Evolutionary conservation across 2,329 filamentous ascomycete species (phyloP), one percentile per base, ranked within the genome.

Genomic region (Neofusicoccum umdonicola): DNA sequence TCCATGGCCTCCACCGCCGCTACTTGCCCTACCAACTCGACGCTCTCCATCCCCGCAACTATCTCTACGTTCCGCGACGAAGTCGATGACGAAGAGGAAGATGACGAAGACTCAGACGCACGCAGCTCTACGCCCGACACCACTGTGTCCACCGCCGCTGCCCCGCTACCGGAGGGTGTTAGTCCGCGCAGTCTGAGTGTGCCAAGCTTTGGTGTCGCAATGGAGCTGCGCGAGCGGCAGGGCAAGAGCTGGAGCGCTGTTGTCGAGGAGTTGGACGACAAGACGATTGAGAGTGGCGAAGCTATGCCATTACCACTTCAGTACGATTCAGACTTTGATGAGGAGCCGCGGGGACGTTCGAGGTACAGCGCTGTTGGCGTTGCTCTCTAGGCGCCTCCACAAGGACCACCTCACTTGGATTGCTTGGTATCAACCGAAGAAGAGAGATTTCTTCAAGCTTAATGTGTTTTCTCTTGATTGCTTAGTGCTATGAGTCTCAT

Each of bases 161-260:
- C 54, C 8, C 54, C 39, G 39, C 39, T 45, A 4, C 54, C 54
- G 4, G 54, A 15, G 19, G 39, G 54, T 4, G 54, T 57, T 4
- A 57, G 41, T 7, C 41, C 39, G 15, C 54, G 54, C n/a, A 45
- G 12, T 22, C 22, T 57, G 8, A 34, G 39, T 35, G 54, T 57
- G 9, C 54, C 54, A 12, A 57, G 54, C 22, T 57, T 57, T 34
- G 54, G 54, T 12, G 22, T 57, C 6, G 54, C 54, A 1, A n/a
- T 57, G 54, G 54, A 57, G 39, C 15, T 31, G 39, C 54, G 54
- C 34, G 54, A 57, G 15, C 22, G 54, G 39, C 54, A 57, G 39
- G 54, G 54, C 15, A 57, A 57, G 54, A 57, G 54, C 8, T 57
- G 54, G 54, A 57, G 39, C 39, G 54, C 54, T 4, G 54, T 57